Evolutionary conservation across 306 rosid species (phyloP), one percentile per base, ranked within the genome.

Genomic region (Hippophae rhamnoides): DNA sequence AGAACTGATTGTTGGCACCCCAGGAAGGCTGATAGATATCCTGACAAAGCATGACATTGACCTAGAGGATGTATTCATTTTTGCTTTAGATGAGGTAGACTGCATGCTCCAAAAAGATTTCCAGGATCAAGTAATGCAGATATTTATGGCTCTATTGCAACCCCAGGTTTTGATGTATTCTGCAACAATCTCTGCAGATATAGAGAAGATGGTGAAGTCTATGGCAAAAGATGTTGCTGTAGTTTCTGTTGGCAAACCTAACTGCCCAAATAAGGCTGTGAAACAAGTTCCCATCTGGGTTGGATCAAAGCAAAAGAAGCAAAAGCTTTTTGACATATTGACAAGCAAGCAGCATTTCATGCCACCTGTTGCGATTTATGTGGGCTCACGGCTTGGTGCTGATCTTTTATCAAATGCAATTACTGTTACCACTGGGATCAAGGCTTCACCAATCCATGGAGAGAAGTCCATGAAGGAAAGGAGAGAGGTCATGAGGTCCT

Each of bases 41-140:
- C 73, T 89, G 65, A 64, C 42, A 1, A 85, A 83, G 72, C 82
- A 85, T 60, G 87, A 89, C 50, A 60, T 85, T 41, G 90, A 79
- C 45, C 71, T 89, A 10, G 84, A 85, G 43, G 84, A 63, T 49
- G 72, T 85, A 48, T 71, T 18, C 65, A 79, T 80, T 42, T 89
- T 89, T 31, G 84, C 80, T 56, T 81, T 89, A 63, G 96, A 89
- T 73, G 96, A 89, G 74, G 96, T 89, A 50, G 96, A 89, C 68
- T 89, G 83, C 78, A 82, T 89, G 86, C 76, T 85, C 49, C 81
- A 89, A 71, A 81, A 73, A 66, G 96, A 88, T 47, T 89, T 89
- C 69, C 77, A 78, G 6, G 96, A 85, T 74, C 94, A 85, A 71
- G 96, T 85, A 62, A 69, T 89, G 83, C 90, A 83, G 64, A 75